Conservation (phyloP, 139 green algal species). For the Chlamydomonas asymmetrica region DNA sequence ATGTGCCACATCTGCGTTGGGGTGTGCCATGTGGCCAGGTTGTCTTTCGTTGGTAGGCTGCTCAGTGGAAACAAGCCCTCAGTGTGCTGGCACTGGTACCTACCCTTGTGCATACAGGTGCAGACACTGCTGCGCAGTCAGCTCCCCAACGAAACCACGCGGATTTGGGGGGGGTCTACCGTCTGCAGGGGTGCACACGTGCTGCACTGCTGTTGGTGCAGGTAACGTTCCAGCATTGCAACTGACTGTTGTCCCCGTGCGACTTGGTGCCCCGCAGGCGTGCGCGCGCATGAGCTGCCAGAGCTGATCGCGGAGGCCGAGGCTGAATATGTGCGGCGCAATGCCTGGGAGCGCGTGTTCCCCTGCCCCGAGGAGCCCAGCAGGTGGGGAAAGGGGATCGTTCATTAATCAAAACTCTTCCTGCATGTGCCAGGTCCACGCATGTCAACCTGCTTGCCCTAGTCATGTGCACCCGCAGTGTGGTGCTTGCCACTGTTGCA, state of each 20-base stretch:
- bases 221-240: neutral
- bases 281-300: constrained; percentile 37
- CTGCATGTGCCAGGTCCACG: no score
- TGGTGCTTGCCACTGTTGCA: no score
- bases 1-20: neutral
- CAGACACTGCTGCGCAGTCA: neutral
- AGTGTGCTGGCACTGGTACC: neutral
- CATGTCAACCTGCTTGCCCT: no score
- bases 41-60: neutral
- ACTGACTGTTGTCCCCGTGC: neutral
- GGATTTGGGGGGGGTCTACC: neutral
- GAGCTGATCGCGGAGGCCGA: constrained; percentile 50
- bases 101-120: neutral
- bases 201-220: neutral
- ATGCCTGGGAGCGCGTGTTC: constrained; percentile 43
- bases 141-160: neutral
- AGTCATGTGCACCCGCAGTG: neutral
- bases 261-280: neutral
- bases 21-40: neutral
- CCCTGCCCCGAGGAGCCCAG: constrained; percentile 24
- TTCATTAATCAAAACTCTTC: no score
- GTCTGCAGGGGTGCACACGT: no score
- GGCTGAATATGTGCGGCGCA: constrained; percentile 38
- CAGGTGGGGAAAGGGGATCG: constrained; percentile 6
- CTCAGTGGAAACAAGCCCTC: neutral